A percentile compares a stretch with the other conserved stretches of the same genome.
Conservation (phyloP, 495 filamentous ascomycete genomes). For the Bathelium albidoporum region DNA sequence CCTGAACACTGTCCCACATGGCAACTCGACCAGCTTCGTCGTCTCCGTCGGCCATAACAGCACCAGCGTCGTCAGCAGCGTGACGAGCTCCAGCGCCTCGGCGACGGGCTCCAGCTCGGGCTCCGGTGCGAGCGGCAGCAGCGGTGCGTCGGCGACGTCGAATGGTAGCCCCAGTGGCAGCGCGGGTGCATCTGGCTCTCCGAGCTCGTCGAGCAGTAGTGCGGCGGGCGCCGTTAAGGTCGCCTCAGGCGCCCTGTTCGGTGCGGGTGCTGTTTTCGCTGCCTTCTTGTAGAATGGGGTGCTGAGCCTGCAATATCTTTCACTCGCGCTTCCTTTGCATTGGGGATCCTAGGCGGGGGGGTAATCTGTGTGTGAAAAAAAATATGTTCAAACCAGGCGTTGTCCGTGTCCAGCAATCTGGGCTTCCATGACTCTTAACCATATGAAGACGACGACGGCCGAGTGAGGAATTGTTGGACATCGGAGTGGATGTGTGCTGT, state of each 20-base stretch:
- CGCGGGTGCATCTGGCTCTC: not conserved
- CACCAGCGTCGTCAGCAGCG: constrained; percentile 20
- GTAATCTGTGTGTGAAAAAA: not conserved
- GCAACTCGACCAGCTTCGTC: constrained; percentile 13
- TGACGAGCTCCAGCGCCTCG: not conserved
- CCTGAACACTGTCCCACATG: constrained; percentile 17
- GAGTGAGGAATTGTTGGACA: not conserved
- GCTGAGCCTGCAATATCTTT: not conserved
- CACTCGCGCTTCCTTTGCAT: not conserved
- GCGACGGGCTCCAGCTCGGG: not conserved
- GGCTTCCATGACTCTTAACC: not conserved
- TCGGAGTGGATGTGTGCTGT: not conserved
- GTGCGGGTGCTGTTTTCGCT: constrained; percentile 20
- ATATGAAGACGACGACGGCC: not conserved
- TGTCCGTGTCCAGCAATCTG: not conserved
- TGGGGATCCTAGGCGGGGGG: not conserved
- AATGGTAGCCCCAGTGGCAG: constrained; percentile 5
- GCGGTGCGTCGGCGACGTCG: not conserved
- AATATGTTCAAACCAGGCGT: not conserved
- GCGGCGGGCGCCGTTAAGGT: constrained; percentile 9
- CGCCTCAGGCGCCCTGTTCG: constrained; percentile 17
- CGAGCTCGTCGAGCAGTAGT: constrained; percentile 5
- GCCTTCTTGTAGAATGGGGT: constrained; percentile 14
- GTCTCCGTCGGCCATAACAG: constrained; percentile 20
- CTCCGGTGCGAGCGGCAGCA: not conserved